Percentiles rank a stretch among this genome's conserved stretches.
These are phyloP conservation scores for Chrysochromulina tobinii DNA, from an alignment of 78 protist genomes.

Conservation along the genomic window DNA sequence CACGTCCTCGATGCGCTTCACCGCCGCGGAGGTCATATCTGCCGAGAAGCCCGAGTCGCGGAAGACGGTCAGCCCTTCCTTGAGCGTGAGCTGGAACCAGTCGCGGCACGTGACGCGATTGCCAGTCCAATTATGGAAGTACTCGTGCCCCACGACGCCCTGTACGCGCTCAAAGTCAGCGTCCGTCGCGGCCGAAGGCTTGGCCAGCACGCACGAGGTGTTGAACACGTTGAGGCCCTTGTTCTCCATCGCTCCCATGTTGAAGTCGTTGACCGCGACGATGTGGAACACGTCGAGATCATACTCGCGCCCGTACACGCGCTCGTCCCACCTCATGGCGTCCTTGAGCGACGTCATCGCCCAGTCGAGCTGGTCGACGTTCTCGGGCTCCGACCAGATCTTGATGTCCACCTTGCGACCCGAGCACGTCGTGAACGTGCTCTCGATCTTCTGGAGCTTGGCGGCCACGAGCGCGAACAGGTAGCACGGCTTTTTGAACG, in stretches of 20 bases:
- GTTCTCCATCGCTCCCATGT: constrained; percentile 61
- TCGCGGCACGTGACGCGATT: constrained; percentile 52
- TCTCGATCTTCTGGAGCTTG: not conserved
- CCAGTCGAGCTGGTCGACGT: not conserved
- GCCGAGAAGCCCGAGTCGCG: constrained; percentile 43
- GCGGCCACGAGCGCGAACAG: constrained; percentile 51
- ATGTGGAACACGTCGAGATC: constrained; percentile 33
- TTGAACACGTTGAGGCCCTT: constrained; percentile 51
- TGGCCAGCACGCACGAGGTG: constrained; percentile 31
- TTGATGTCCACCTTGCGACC: constrained; percentile 21
- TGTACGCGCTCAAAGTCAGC: constrained; percentile 25
- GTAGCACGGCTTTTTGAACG: constrained; percentile 38
- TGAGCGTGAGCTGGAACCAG: constrained; percentile 54
- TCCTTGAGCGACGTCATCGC: constrained; percentile 39
- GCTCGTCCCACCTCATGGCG: constrained; percentile 40
- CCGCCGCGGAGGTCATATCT: constrained; percentile 23
- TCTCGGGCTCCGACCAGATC: constrained; percentile 25
- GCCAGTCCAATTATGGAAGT: constrained; percentile 6
- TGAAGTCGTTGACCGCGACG: constrained; percentile 57
- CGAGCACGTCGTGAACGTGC: not conserved
- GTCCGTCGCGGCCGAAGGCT: constrained; percentile 40
- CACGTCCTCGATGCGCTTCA: constrained; percentile 42
- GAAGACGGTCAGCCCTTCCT: constrained; percentile 59
- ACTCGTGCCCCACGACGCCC: constrained; percentile 27
- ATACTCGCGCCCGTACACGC: constrained; percentile 17